Percentiles rank a stretch among this genome's conserved stretches.
phyloP scores from a whole-genome alignment of 2,329 filamentous ascomycete species.

The Fusarium pininemorale region DNA sequence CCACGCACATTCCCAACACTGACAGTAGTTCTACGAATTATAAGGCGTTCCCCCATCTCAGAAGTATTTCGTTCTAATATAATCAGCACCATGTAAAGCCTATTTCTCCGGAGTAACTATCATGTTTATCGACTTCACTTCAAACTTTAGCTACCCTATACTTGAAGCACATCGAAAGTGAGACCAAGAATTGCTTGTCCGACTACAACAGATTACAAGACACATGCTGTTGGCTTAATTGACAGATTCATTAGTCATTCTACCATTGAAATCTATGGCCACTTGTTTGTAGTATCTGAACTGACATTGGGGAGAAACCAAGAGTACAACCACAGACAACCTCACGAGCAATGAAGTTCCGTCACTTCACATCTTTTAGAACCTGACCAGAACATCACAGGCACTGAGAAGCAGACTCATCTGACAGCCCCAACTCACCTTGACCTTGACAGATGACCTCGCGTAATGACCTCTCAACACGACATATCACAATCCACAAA shows the following conservation, averaged over 20 bases:
- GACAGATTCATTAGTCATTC: rapidly evolving
- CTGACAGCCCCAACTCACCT: not conserved
- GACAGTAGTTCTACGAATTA: rapidly evolving
- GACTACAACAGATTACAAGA: not conserved
- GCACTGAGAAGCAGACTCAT: too few species aligned
- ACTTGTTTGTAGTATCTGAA: not conserved
- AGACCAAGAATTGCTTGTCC: not conserved
- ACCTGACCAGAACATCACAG: not conserved
- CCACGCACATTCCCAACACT: rapidly evolving
- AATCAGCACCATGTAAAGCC: too few species aligned
- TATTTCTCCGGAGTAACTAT: too few species aligned
- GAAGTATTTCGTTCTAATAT: too few species aligned
- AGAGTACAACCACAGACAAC: not conserved
- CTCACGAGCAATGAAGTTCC: not conserved
- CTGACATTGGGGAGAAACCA: not conserved
- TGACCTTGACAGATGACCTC: not conserved
- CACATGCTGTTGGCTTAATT: not conserved
- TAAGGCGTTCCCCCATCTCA: rapidly evolving
- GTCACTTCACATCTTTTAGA: not conserved
- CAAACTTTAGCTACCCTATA: not conserved
- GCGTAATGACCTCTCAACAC: not conserved
- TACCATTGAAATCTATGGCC: rapidly evolving
- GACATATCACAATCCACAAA: not conserved
- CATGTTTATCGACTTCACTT: not conserved
- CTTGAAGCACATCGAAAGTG: not conserved